Base-by-base conservation (phyloP, 2,329 filamentous ascomycete genomes). In the Aspergillus floridensis region DNA sequence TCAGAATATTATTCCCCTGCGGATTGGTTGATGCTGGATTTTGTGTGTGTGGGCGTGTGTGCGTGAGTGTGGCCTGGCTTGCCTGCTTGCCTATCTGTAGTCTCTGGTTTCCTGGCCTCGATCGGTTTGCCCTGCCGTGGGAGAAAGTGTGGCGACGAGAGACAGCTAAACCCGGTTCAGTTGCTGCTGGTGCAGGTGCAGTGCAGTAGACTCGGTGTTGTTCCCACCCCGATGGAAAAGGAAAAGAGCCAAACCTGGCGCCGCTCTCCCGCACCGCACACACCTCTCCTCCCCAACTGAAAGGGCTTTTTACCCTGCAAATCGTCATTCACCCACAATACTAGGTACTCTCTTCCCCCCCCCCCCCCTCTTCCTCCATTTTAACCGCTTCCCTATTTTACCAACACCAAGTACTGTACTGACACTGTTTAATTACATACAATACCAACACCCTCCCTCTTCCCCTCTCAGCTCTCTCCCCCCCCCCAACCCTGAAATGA, bases 221-320 rank as follows among this genome's bases (percentile, higher is more conserved):
- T 49, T 49, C 56, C 53, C 51, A 47, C 61, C 58, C 8, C 24
- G 31, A 53, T 53, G 3, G 50, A 49, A 55, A 56, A 44, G 26
- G 16, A 47, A 49, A 55, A 41, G n/a, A 52, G 38, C 54, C 58
- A 54, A 60, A 62, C 60, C 60, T 59, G 55, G 60, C 56, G 60
- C 54, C 41, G 60, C 60, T 62, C 60, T 62, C 60, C 60, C 59
- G 59, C 60, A 54, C 58, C 58, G 51, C 59, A 49, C 52, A 53
- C 49, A 47, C 35, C 21, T 55, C 32, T 35, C 22, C 22, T 16
- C 3, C 32, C 32, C 32, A 35, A 35, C 32, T 35, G 16, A 44
- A 44, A 19, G 35, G 49, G 46, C 26, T 50, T 50, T 44, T 19
- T 59, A 57, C 57, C 49, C 57, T 59, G 48, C 55, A 55, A 29